These are phyloP conservation scores for Shiraia bambusicola DNA, from an alignment of 2,329 filamentous ascomycete genomes.

Conservation along the genomic window DNA sequence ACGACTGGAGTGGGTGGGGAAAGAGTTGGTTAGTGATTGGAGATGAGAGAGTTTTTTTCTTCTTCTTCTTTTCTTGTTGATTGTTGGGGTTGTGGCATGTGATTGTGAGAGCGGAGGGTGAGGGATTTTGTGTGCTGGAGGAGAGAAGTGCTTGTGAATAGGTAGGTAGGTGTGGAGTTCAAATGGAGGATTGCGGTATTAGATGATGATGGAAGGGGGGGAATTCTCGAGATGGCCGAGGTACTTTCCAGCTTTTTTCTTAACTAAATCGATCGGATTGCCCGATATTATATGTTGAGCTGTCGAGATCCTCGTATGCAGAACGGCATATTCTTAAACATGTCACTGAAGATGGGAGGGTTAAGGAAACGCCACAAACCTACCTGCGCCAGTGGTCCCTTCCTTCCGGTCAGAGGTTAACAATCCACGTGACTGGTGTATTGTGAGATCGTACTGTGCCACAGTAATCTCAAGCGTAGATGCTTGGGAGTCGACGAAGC, in stretches of 20 bases:
- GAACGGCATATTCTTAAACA: neutral
- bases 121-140: neutral
- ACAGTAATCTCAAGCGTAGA: conserved; percentile 67
- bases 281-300: neutral
- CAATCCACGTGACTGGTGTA: conserved; percentile 81
- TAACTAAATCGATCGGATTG: neutral
- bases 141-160: too few relatives aligned
- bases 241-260: too few relatives aligned
- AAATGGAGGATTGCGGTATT: neutral
- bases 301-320: neutral
- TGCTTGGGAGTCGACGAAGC: conserved; percentile 77
- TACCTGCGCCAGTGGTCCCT: conserved; percentile 72
- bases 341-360: conserved; percentile 9
- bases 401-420: conserved; percentile 73
- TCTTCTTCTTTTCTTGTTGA: neutral
- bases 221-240: neutral
- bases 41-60: too few relatives aligned
- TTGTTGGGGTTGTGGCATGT: neutral
- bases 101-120: neutral
- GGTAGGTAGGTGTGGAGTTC: too few relatives aligned
- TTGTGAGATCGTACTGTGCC: conserved; percentile 67
- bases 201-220: neutral
- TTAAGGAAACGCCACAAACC: conserved; percentile 16
- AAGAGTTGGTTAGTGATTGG: neutral
- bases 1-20: conserved; percentile 59